These are phyloP conservation scores for Cunninghamia lanceolata DNA, from an alignment of 75 land plant species.

Conservation along the genomic window DNA sequence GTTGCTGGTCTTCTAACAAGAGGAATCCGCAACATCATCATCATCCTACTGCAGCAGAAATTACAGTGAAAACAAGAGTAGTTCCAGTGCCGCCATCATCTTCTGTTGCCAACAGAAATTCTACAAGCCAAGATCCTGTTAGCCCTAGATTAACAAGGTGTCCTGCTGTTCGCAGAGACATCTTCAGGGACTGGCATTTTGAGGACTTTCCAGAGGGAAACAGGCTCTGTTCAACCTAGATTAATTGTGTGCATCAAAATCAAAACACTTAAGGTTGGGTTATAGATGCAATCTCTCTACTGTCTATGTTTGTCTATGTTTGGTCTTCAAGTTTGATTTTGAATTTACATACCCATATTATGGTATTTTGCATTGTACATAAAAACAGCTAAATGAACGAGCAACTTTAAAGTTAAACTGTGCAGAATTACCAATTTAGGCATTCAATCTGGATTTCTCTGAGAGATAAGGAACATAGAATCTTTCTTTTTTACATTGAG, in stretches of 20 bases:
- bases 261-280: background rate
- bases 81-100: background rate
- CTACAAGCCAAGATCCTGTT: background rate
- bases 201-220: background rate
- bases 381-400: background rate
- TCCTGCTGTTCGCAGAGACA: background rate
- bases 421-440: background rate
- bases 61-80: background rate
- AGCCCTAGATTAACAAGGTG: background rate
- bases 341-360: background rate
- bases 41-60: background rate
- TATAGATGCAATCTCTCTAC: background rate
- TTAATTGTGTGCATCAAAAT: background rate
- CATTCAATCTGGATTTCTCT: background rate
- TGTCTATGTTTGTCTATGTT: background rate
- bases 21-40: background rate
- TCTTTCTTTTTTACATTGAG: background rate
- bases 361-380: background rate
- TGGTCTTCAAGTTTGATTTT: background rate
- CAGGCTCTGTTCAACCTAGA: background rate
- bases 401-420: background rate
- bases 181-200: background rate
- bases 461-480: background rate
- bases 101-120: background rate
- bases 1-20: slow-evolving; percentile 10